Conservation (phyloP, 805 yeast genomes). For the Maudiozyma barnettii region DNA sequence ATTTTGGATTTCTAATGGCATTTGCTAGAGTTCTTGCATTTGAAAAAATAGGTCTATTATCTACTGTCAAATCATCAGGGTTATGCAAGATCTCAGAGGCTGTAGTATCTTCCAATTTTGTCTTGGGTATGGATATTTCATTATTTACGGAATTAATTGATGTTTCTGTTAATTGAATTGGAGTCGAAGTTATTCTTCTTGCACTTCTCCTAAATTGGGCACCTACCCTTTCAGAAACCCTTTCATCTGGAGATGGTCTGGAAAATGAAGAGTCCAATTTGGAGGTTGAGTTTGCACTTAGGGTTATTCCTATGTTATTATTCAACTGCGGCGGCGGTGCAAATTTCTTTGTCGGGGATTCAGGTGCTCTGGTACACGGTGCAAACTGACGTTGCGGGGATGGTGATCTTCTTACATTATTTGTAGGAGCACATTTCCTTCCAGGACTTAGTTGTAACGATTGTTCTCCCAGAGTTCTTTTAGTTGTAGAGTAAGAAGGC, state of each 20-base stretch:
- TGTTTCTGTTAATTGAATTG: neutral
- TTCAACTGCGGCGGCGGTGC: neutral
- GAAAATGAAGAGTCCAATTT: too few species aligned
- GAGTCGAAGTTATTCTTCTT: neutral
- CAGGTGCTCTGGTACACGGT: conserved; percentile 4
- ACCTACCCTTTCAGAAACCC: neutral
- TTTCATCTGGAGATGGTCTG: neutral
- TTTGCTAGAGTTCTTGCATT: conserved; percentile 24
- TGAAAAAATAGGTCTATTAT: conserved; percentile 26
- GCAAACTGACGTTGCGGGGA: conserved; percentile 8
- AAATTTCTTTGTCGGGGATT: conserved; percentile 3
- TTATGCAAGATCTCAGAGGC: conserved; percentile 29
- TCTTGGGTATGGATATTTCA: neutral
- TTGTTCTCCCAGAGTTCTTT: neutral
- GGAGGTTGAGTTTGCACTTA: neutral
- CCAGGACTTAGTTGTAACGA: conserved; percentile 5
- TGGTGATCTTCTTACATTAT: neutral
- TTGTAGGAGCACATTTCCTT: conserved; percentile 6
- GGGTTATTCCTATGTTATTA: neutral
- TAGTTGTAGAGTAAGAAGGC: conserved; percentile 8
- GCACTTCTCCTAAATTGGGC: neutral
- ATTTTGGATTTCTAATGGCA: conserved; percentile 12
- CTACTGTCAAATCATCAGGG: conserved; percentile 21
- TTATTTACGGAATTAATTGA: neutral
- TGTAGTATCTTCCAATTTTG: conserved; percentile 16